Conservation (phyloP, 176 grass and related monocot genomes). For the Saccharum officinarum region DNA sequence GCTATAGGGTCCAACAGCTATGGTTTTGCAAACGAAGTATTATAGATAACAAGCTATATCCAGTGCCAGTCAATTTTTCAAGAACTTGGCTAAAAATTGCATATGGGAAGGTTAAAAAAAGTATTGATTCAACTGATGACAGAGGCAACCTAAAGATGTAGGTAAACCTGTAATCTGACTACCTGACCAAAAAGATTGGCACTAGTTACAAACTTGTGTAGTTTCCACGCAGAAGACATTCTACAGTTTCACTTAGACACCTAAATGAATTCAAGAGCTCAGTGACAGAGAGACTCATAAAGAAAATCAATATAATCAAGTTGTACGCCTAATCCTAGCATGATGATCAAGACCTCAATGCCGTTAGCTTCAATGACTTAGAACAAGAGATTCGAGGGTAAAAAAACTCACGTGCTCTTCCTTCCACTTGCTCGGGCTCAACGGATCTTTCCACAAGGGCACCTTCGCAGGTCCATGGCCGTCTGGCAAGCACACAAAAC, state of each 20-base stretch:
- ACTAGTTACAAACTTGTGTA: not conserved
- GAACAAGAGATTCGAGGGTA: not conserved
- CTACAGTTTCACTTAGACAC: not conserved
- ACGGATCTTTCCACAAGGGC: slow-evolving; percentile 54
- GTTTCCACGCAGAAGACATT: not conserved
- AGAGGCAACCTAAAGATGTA: not conserved
- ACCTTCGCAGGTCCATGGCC: slow-evolving; percentile 46
- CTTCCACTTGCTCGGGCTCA: slow-evolving; percentile 60
- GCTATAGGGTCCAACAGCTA: not conserved
- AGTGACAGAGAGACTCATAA: not conserved
- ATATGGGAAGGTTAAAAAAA: not conserved
- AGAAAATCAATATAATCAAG: not conserved
- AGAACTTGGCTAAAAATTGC: not conserved
- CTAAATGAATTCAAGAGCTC: not conserved
- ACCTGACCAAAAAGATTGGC: not conserved
- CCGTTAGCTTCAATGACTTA: not conserved
- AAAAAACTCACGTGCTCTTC: slow-evolving; percentile 61
- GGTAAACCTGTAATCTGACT: slow-evolving; percentile 6
- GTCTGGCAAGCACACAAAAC: slow-evolving; percentile 33
- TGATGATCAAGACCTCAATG: not conserved
- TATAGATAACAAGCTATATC: not conserved
- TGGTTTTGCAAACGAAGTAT: not conserved
- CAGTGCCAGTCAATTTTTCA: not conserved
- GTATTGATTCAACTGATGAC: not conserved
- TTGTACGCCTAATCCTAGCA: not conserved